Evolutionary conservation across 352 stramenopile species (phyloP).

Genomic region (Phytophthora idaei): DNA sequence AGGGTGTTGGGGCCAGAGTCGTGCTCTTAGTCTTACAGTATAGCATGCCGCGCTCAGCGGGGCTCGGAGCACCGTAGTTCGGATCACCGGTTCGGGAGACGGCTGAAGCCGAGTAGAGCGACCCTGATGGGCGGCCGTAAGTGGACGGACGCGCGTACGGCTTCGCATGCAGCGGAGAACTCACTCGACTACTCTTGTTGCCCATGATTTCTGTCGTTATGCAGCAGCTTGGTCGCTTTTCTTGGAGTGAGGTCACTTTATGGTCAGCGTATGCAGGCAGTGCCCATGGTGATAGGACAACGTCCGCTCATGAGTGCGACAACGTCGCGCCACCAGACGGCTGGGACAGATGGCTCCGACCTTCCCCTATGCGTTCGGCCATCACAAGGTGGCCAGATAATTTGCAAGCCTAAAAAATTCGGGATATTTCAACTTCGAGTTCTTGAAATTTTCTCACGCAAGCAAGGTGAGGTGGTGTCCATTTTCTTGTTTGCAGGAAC

Average conservation of each 20-base stretch:
- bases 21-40: conserved; percentile 35
- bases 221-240: conserved; percentile 11
- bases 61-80: conserved; percentile 26
- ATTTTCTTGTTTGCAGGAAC: too few relatives aligned
- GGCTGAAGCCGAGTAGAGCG: conserved; percentile 31
- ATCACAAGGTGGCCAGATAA: conserved; percentile 37
- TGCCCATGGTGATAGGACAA: conserved; percentile 4
- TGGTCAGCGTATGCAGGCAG: conserved; percentile 4
- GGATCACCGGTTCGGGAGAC: conserved; percentile 13
- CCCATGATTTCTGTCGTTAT: conserved; percentile 22
- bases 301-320: conserved; percentile 22
- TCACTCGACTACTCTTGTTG: conserved; percentile 34
- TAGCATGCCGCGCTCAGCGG: conserved; percentile 32
- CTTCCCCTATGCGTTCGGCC: conserved; percentile 24
- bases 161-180: conserved; percentile 20
- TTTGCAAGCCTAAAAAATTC: conserved; percentile 27
- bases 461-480: too few relatives aligned
- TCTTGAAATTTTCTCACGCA: neutral
- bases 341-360: conserved; percentile 25
- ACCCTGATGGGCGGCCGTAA: conserved; percentile 23
- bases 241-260: conserved; percentile 20
- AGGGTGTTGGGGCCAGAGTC: conserved; percentile 19
- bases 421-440: neutral
- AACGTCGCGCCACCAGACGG: conserved; percentile 16
- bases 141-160: conserved; percentile 19